Base-by-base conservation (phyloP, 331 rosid genomes). In the Stylosanthes scabra region DNA sequence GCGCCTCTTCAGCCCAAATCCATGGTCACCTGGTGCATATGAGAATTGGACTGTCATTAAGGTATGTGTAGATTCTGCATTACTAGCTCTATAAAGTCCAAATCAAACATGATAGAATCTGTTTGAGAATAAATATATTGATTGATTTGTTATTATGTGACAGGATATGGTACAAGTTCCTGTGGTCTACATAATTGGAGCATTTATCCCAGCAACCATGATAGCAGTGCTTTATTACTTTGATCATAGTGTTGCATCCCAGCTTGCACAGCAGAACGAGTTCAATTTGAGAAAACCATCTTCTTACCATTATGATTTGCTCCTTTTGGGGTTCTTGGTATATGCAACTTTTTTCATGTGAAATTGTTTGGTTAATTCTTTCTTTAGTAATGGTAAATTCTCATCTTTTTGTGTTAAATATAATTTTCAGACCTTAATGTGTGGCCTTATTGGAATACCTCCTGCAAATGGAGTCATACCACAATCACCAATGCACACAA, bases 401-500 rank as follows among this genome's bases (percentile, higher is more conserved):
- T 59, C 41, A 42, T 68, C 37, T 34, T 4, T 20, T 20, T 20
- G 1, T 20, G 0, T 20, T 20, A 20, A 20, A 20, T 20, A 20
- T 20, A 20, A 20, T 20, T 20, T 20, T 20, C 25, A 20, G 99
- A 95, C 99, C 69, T 90, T 95, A 64, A 20, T 88, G 75, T 95
- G 99, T 82, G 99, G 99, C 66, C 97, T 95, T n/a, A 45, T 90
- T 46, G 99, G 99, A 82, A 83, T 95, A 55, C 99, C 99, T 68
- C 99, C 99, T 4, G 68, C 99, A 15, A 95, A 95, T 67, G 99
- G 99, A 63, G 98, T 95, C 75, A 92, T 95, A 80, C 99, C 99
- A 2, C 99, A 95, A 68, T 95, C 99, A 62, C 99, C 99, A 42
- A 95, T 95, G 99, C 99, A 95, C 79, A 95, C 99, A 6, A 95